Evolutionary conservation across 23 red algal genomes (phyloP), one percentile per base, ranked within the genome.

Genomic region (Gracilaria domingensis): DNA sequence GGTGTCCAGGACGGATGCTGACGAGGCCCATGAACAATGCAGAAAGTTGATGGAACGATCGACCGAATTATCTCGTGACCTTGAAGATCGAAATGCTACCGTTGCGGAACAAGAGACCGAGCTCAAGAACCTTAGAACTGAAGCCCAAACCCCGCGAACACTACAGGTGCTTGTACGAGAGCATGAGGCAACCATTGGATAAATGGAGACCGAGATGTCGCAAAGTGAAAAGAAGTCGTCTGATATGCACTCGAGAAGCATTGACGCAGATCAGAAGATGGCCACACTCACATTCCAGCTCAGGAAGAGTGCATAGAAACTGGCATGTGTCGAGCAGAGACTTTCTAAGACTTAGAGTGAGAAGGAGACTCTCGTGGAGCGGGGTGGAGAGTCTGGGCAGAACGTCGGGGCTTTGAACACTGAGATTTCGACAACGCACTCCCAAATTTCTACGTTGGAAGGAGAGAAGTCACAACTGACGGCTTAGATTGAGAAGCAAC

Each of bases 221-320:
- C 67, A 89, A 7, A 72, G 33, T 16, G 36, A 48, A 23, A 21
- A 87, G 69, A 16, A 87, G 20, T 74, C 83, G 23, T 53, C 44
- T 21, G 66, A 75, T 23, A 72, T 72, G 4, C 61, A 87, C 1
- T 87, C 83, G 37, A 48, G 67, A 24, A 87, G 83, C 47, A 33
- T 74, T 34, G 83, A 87, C 21, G 62, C 67, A 28, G 83, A 66
- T 26, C 62, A 71, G 62, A 28, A 61, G 38, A 74, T 87, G 7
- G 83, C 83, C 21, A 30, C 62, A 29, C 38, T 87, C 8, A 50
- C 45, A 13, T 30, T 16, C 13, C 58, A 87, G 28, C 83, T 87
- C 7, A 72, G 66, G 25, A 36, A 87, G 60, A 36, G n/a, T 32
- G 38, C 54, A 32, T 64, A 75, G 34, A 37, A 16, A 17, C 55